A percentile compares a stretch with the other conserved stretches of the same genome.
phyloP scores from a whole-genome alignment of 805 yeast species.

The Maudiozyma saulgeensis region DNA sequence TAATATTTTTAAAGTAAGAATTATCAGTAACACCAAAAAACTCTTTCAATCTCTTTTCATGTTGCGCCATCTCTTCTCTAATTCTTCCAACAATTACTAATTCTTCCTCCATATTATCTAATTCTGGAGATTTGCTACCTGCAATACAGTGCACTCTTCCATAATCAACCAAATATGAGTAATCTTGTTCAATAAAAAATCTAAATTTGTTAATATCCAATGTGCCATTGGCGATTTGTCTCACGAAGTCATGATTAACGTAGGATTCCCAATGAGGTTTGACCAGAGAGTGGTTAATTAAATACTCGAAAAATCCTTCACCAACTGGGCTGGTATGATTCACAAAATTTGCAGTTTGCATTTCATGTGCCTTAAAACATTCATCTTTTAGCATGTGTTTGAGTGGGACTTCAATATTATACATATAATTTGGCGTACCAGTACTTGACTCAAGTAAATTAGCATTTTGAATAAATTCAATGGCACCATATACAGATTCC shows the following conservation, averaged over 20 bases:
- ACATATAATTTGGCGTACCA: conserved; percentile 70
- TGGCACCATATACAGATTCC: conserved; percentile 43
- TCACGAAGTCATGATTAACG: conserved; percentile 52
- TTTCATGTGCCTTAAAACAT: conserved; percentile 17
- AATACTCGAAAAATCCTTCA: conserved; percentile 36
- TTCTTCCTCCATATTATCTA: conserved; percentile 41
- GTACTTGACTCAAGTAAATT: conserved; percentile 31
- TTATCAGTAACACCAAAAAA: conserved; percentile 32
- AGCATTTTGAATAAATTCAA: conserved; percentile 46
- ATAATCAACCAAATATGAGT: conserved; percentile 55
- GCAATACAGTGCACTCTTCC: conserved; percentile 57
- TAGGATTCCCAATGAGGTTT: conserved; percentile 47
- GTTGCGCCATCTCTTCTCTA: conserved; percentile 46
- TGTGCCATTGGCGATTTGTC: conserved; percentile 41
- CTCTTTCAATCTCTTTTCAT: conserved; percentile 40
- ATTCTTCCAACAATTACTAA: conserved; percentile 43
- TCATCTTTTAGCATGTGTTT: conserved; percentile 26
- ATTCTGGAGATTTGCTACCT: conserved; percentile 48
- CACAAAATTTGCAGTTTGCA: conserved; percentile 7
- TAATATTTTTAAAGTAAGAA: conserved; percentile 36
- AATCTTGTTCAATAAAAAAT: conserved; percentile 49
- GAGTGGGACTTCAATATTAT: conserved; percentile 29
- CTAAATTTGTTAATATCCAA: conserved; percentile 42
- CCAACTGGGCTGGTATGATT: neutral
- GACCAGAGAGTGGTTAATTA: conserved; percentile 48